These are phyloP conservation scores for Fraxinus dipetala DNA, from an alignment of 305 asterid species.

Conservation along the genomic window DNA sequence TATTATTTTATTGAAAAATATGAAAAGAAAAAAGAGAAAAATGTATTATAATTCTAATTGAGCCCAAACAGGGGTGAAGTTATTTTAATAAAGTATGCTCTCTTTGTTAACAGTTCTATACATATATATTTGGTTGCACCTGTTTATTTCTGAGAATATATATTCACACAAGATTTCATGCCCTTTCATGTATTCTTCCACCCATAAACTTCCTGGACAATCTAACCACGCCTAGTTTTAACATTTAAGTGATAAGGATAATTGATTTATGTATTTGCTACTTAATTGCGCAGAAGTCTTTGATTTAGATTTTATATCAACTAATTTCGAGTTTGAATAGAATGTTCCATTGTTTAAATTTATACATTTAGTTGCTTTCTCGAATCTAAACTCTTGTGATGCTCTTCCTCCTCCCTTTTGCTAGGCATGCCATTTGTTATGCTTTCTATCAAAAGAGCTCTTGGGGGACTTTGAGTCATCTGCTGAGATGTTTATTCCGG, in stretches of 20 bases:
- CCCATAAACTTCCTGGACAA: conserved; percentile 1
- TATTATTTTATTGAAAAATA: no score
- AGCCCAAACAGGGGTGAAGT: not conserved
- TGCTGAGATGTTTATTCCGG: conserved; percentile 97
- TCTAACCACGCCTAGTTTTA: not conserved
- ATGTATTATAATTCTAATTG: no score
- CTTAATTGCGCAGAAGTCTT: not conserved
- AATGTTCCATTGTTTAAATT: not conserved
- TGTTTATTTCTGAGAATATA: conserved; percentile 8
- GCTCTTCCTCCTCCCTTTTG: conserved; percentile 22
- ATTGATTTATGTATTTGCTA: not conserved
- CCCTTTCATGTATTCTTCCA: not conserved
- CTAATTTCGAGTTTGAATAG: conserved; percentile 2
- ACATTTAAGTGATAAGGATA: conserved; percentile 5
- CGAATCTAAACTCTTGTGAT: conserved; percentile 8
- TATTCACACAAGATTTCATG: not conserved
- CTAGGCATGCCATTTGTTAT: conserved; percentile 83
- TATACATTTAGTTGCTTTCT: not conserved
- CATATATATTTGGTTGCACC: conserved; percentile 8
- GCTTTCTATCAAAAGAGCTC: conserved; percentile 89
- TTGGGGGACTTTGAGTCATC: conserved; percentile 97
- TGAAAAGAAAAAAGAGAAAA: not conserved
- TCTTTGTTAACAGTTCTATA: conserved; percentile 1
- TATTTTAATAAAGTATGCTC: conserved; percentile 13
- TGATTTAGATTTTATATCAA: not conserved